Base-by-base conservation (phyloP, 1,284 basidiomycete species). In the Blastosporella zonata region DNA sequence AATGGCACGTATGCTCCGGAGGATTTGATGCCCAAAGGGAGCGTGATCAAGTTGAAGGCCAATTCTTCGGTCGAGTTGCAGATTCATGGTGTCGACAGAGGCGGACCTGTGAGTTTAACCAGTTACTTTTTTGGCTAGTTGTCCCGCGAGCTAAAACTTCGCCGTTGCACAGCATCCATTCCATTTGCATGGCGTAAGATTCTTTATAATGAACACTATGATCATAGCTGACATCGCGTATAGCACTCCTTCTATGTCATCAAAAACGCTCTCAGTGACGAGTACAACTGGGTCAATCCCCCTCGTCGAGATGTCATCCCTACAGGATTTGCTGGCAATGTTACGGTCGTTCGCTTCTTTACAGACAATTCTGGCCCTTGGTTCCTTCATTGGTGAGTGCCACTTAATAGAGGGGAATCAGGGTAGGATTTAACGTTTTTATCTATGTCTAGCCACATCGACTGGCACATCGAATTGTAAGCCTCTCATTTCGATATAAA, bases 361-460 rank as follows among this genome's bases (percentile, higher is more conserved):
- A 67, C 67, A 6, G 61, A 69, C 43, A 69, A 68, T 47, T 44
- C 67, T 27, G 73, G 73, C 0, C 72, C 72, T 1, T 75, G 74
- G 73, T 67, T 74, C 53, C 52, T 75, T 20, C 72, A 73, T 47
- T 74, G 72, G 60, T 67, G 40, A 43, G 64, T 23, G 4, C 31
- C 36, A 40, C 43, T 23, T 28, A 39, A 29, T 23, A 31, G 46
- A n/a, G 39, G 13, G 12, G 46, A 17, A 36, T 39, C 9, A 42
- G 15, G 7, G 15, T 6, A 34, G 5, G n/a, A 6, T 43, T 13
- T 31, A 18, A 22, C 5, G 31, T 44, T 48, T n/a, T 8, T 17
- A 13, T 38, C 36, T 28, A 63, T 18, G 10, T 37, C 34, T 31
- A 63, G 62, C 53, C 66, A 66, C 40, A 60, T 67, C 34, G 62